A percentile compares a stretch with the other conserved stretches of the same genome.
phyloP scores from a whole-genome alignment of 2,329 filamentous ascomycete genomes.

The Fusarium guadeloupense region DNA sequence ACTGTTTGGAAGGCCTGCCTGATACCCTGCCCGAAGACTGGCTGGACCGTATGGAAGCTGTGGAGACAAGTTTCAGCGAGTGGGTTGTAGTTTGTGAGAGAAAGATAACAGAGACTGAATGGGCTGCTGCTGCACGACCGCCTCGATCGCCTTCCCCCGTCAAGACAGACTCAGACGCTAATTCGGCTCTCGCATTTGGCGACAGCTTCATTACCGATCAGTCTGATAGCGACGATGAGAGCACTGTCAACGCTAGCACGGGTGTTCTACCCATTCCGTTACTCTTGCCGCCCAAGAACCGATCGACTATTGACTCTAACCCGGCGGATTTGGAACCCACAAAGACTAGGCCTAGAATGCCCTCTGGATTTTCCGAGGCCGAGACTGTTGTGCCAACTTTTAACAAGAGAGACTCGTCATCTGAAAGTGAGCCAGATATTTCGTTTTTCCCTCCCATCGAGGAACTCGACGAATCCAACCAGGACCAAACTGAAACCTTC shows the following conservation, averaged over 20 bases:
- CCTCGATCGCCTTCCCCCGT: conserved; percentile 37
- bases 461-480: conserved; percentile 27
- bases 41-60: conserved; percentile 84
- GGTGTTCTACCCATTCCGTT: conserved; percentile 35
- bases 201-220: conserved; percentile 22
- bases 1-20: conserved; percentile 81
- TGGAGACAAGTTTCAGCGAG: conserved; percentile 79
- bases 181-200: conserved; percentile 7
- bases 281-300: conserved; percentile 30
- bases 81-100: conserved; percentile 85
- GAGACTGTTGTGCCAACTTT: conserved; percentile 37
- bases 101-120: conserved; percentile 75
- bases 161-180: conserved; percentile 19
- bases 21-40: conserved; percentile 88
- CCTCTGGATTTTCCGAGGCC: conserved; percentile 38
- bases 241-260: conserved; percentile 19
- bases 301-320: neutral
- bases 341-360: conserved; percentile 31
- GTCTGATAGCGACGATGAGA: conserved; percentile 31
- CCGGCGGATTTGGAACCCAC: conserved; percentile 7
- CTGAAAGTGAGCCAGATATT: conserved; percentile 24
- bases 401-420: conserved; percentile 15
- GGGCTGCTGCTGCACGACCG: conserved; percentile 43
- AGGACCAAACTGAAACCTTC: conserved; percentile 14
- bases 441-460: conserved; percentile 32